Evolutionary conservation across 495 filamentous ascomycete genomes (phyloP).

Genomic region (Cladorrhinum samala): DNA sequence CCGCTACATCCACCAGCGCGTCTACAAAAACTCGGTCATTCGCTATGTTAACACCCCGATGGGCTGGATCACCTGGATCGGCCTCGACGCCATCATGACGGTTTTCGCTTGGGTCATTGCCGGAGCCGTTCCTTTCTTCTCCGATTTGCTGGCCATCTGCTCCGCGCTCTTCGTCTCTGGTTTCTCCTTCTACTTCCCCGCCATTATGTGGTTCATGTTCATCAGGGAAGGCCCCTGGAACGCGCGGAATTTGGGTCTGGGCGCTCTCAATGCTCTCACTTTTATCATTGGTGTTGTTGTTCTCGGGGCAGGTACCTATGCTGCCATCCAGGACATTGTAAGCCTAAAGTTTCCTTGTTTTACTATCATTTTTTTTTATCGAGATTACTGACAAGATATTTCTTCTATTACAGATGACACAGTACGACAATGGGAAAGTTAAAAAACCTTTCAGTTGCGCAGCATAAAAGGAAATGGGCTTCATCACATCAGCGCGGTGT

Average conservation of each 20-base stretch:
- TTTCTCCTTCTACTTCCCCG: slow-evolving; percentile 61
- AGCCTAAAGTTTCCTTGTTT: slow-evolving; percentile 30
- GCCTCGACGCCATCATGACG: slow-evolving; percentile 53
- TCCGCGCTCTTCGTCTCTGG: slow-evolving; percentile 58
- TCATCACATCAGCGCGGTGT: neutral
- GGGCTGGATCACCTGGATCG: slow-evolving; percentile 54
- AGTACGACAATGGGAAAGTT: slow-evolving; percentile 37
- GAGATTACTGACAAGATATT: slow-evolving; percentile 13
- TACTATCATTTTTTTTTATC: neutral
- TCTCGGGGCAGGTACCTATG: slow-evolving; percentile 54
- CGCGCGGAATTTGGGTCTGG: slow-evolving; percentile 40
- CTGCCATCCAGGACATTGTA: slow-evolving; percentile 50
- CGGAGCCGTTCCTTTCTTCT: slow-evolving; percentile 67
- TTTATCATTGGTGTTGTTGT: slow-evolving; percentile 51
- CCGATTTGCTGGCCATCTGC: slow-evolving; percentile 54
- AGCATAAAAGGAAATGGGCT: slow-evolving; percentile 17
- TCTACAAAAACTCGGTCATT: slow-evolving; percentile 50
- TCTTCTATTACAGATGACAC: slow-evolving; percentile 36
- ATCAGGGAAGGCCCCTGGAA: slow-evolving; percentile 51
- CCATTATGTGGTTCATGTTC: slow-evolving; percentile 59
- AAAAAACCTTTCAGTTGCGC: slow-evolving; percentile 46
- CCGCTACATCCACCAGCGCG: slow-evolving; percentile 61
- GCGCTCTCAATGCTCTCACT: slow-evolving; percentile 42
- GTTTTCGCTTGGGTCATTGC: slow-evolving; percentile 66
- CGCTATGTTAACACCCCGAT: slow-evolving; percentile 56